Evolutionary conservation across 2,329 filamentous ascomycete species (phyloP), one percentile per base, ranked within the genome.

Genomic region (Aspergillus fischeri): DNA sequence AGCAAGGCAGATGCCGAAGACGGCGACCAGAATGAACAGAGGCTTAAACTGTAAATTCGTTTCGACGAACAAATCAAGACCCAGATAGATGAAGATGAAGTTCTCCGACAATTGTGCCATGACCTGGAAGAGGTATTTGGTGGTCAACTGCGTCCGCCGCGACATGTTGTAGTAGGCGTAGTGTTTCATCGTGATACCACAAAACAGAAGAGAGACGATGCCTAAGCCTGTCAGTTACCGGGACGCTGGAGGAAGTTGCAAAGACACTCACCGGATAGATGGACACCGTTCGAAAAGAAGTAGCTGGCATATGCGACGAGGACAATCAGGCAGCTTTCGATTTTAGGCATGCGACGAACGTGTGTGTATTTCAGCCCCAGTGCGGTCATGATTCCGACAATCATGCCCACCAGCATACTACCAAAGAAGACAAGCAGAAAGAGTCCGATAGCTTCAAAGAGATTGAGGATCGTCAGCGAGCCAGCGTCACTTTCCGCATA

Each of bases 141-240:
- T 99, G 17, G 94, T 96, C 61, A 99, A 86, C 73, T 99, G 94
- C 1, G 94, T 97, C 60, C 94, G 88, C 51, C 94, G 87, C 29
- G 94, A 99, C 94, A 99, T 99, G 79, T 99, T 99, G 82, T 97
- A 97, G 78, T 99, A 99, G 61, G 94, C 94, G 70, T 99, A 99
- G 73, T 99, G 94, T 76, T 99, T 99, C 62, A 99, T 81, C 10
- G 94, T 97, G 66, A 99, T 99, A 55, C 94, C 94, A 74, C 94
- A 99, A 80, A 99, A 99, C 1, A 99, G 81, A 57, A 99, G 73
- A 25, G 94, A 96, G 64, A 99, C 94, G 68, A 99, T 99, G 65
- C 92, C 91, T 94, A 55, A n/a, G 17, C n/a, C 51, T 17, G 54
- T 69, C 53, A 66, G 56, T 54, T 45, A 17, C 44, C n/a, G 10